These are phyloP conservation scores for Forsythia suspensa DNA, from an alignment of 257 asterid species.

Conservation along the genomic window DNA sequence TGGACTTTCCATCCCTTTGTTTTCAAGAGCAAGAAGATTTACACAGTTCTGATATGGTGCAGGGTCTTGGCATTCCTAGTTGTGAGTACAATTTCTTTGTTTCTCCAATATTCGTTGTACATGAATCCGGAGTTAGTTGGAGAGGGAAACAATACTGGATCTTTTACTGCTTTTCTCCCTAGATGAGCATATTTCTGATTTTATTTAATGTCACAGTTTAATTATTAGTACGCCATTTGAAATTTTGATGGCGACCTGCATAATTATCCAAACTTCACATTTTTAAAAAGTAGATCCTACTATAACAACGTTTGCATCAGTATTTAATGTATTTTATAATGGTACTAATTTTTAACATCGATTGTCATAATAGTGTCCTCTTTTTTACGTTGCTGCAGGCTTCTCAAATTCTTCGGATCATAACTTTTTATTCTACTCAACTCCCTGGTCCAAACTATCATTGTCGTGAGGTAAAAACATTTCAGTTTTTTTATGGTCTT, in stretches of 20 bases:
- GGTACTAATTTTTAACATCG: neutral
- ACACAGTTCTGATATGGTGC: conserved; percentile 97
- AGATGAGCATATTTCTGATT: neutral
- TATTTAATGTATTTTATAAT: neutral
- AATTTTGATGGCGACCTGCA: neutral
- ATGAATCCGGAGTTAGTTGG: neutral
- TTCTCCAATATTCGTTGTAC: neutral
- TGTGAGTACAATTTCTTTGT: conserved; percentile 47
- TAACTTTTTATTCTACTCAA: conserved; percentile 94
- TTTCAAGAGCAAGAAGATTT: conserved; percentile 84
- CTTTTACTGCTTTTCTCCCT: neutral
- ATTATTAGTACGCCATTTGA: neutral
- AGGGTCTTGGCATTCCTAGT: conserved; percentile 91
- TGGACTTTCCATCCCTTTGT: conserved; percentile 99
- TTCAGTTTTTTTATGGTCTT: neutral
- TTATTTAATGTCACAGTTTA: neutral
- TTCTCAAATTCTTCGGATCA: conserved; percentile 81
- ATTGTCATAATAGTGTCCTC: neutral
- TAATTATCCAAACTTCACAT: neutral
- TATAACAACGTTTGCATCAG: neutral
- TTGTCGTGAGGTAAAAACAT: conserved; percentile 81
- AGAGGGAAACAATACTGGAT: neutral
- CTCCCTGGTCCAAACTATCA: conserved; percentile 98
- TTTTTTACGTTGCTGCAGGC: conserved; percentile 51
- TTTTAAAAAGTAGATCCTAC: neutral